Evolutionary conservation across 2,329 filamentous ascomycete genomes (phyloP), one percentile per base, ranked within the genome.

Genomic region (Cephalotrichum gorgonifer): DNA sequence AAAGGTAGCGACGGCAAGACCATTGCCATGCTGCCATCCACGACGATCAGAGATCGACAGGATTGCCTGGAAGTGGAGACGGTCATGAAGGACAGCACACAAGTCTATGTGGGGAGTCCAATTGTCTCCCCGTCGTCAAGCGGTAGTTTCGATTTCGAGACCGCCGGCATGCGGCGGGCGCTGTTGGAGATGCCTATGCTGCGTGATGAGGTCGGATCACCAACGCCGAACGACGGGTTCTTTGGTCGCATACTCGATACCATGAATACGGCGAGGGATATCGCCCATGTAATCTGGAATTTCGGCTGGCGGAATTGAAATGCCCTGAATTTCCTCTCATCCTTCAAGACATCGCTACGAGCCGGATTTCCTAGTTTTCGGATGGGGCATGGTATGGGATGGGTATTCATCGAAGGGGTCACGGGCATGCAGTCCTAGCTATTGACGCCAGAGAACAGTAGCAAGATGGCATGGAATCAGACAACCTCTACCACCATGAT

Each of bases 151-250:
- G 64, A 61, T 15, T 70, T 68, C 20, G 74, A 78, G 51, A 69
- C 74, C 41, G 70, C 66, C 17, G 82, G 83, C 47, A 83, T 94
- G 72, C 81, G 84, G 53, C 77, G 89, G 56, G 94, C 88, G 20
- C 74, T 81, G 46, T 93, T 88, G 38, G 89, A 88, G 56, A 94
- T 95, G 87, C 85, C 94, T 58, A 90, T 94, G 85, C 87, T 88
- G 7, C 85, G 83, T 56, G 86, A 89, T 56, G 85, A 89, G 56
- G 81, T 81, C 52, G 86, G 88, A 54, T 71, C 65, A 61, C 46
- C 23, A 15, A 74, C 64, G 43, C 70, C 74, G 53, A 78, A 70
- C 58, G 72, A 75, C 47, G 84, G 85, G 43, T 74, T 94, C 50
- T 78, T 94, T 59, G 85, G 86, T 52, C 81, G 83, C 58, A 82